Evolutionary conservation across 1,139 yeast species (phyloP), one percentile per base, ranked within the genome.

Genomic region (Pneumocystis sp.): DNA sequence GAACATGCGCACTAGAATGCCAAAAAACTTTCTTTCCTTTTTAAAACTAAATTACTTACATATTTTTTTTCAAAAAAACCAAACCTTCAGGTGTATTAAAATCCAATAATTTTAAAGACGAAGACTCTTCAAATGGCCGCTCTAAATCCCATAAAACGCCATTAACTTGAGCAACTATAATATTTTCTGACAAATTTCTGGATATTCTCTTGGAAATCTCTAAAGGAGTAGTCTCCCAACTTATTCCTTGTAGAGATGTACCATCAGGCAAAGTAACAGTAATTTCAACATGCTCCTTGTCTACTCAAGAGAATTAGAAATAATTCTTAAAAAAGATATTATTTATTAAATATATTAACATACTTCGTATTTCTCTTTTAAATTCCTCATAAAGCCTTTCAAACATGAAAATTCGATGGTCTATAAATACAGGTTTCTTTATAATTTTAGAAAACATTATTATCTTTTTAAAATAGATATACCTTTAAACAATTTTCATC

Each of bases 1-100:
- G 81, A 68, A 95, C 93, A 78, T 95, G 99, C 66, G 99, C 99
- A 71, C 96, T 87, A 4, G 98, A 93, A 77, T 95, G 99, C 98
- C 98, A 95, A 79, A 95, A 95, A 62, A 93, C 98, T 70, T 85
- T 85, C 76, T 86, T 89, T 8, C 71, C 69, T 65, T 35, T 25
- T 35, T 17, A 25, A 45, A 42, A 39, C 12, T 39, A 39, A 21
- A 31, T 31, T 5, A 59, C 31, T 21, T 29, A 42, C 12, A 19
- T 21, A 25, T 10, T 40, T 44, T 40, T 39, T n/a, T 19, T 5
- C 15, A 15, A 10, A 39, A 61, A 21, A 25, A 25, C 19, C 44
- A 50, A 25, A 76, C 97, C 98, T 74, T 91, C 97, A 31, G 89
- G 89, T 69, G 85, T 76, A 61, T 84, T 86, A 78, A 95, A 95